A percentile compares a stretch with the other conserved stretches of the same genome.
Evolutionary conservation across 768 basidiomycete genomes (phyloP).

Genomic region (Multifurca ochricompacta): DNA sequence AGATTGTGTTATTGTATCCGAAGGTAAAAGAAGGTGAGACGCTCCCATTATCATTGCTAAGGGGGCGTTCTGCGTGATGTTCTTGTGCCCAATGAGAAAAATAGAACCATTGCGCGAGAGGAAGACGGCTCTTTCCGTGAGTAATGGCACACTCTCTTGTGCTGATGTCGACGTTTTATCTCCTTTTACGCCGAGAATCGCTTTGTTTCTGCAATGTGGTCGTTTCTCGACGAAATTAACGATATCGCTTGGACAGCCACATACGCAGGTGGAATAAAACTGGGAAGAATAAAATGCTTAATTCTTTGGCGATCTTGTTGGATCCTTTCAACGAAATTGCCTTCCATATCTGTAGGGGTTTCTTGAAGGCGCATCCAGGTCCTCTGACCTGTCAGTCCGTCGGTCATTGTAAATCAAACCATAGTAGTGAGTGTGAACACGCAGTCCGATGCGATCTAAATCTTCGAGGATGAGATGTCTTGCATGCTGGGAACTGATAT

Average conservation of each 20-base stretch:
- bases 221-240: constrained; percentile 24
- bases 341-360: constrained; percentile 7
- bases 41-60: constrained; percentile 15
- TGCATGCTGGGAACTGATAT: constrained; percentile 10
- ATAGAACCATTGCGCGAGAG: constrained; percentile 21
- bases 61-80: constrained; percentile 23
- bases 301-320: constrained; percentile 13
- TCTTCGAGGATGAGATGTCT: constrained; percentile 15
- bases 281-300: constrained; percentile 23
- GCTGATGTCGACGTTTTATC: constrained; percentile 23
- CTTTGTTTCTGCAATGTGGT: constrained; percentile 23
- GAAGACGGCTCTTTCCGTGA: constrained; percentile 23
- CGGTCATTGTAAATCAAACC: constrained; percentile 19
- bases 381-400: not conserved
- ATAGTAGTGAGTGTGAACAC: constrained; percentile 19
- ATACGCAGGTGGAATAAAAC: constrained; percentile 13
- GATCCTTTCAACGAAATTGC: constrained; percentile 18
- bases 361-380: not conserved
- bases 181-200: constrained; percentile 25
- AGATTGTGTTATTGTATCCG: not conserved
- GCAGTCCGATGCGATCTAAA: constrained; percentile 17
- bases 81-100: constrained; percentile 19
- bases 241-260: constrained; percentile 18
- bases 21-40: constrained; percentile 10
- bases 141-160: constrained; percentile 22